phyloP scores from a whole-genome alignment of 1,139 yeast genomes.

The Nakaseomyces nivariensis region DNA sequence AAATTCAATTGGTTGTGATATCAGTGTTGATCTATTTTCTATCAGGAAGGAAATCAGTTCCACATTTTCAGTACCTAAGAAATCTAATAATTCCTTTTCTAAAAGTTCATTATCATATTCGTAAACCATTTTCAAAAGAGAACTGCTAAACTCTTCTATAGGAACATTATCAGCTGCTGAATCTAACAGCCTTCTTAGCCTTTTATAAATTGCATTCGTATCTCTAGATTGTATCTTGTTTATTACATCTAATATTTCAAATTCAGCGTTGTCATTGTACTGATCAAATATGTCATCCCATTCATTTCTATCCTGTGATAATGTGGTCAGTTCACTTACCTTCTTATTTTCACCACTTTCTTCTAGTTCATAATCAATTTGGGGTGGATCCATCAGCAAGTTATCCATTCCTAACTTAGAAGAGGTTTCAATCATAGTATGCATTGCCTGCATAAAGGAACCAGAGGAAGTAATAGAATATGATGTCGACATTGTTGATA shows the following conservation, averaged over 20 bases:
- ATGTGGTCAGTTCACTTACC: constrained; percentile 18
- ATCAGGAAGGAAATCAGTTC: constrained; percentile 64
- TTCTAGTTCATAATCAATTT: constrained; percentile 23
- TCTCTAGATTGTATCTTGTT: constrained; percentile 28
- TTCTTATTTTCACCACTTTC: constrained; percentile 20
- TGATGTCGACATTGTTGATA: constrained; percentile 28
- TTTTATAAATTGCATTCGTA: constrained; percentile 29
- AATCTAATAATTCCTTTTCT: constrained; percentile 65
- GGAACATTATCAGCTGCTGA: constrained; percentile 15
- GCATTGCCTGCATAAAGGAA: constrained; percentile 74
- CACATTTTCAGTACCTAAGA: constrained; percentile 76
- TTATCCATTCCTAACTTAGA: constrained; percentile 28
- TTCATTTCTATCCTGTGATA: constrained; percentile 28
- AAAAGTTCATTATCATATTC: constrained; percentile 30
- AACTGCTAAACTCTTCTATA: constrained; percentile 25
- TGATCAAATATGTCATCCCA: constrained; percentile 32
- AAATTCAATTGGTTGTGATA: constrained; percentile 21
- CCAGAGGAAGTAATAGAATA: constrained; percentile 55
- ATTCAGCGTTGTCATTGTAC: constrained; percentile 31
- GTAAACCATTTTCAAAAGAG: constrained; percentile 22
- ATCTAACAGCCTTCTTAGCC: constrained; percentile 26
- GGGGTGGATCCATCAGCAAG: constrained; percentile 17
- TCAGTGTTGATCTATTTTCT: constrained; percentile 37
- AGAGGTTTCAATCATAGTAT: constrained; percentile 45
- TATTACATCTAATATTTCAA: constrained; percentile 23